Base-by-base conservation (phyloP, 441 rosid genomes). In the Mallotus japonicus region DNA sequence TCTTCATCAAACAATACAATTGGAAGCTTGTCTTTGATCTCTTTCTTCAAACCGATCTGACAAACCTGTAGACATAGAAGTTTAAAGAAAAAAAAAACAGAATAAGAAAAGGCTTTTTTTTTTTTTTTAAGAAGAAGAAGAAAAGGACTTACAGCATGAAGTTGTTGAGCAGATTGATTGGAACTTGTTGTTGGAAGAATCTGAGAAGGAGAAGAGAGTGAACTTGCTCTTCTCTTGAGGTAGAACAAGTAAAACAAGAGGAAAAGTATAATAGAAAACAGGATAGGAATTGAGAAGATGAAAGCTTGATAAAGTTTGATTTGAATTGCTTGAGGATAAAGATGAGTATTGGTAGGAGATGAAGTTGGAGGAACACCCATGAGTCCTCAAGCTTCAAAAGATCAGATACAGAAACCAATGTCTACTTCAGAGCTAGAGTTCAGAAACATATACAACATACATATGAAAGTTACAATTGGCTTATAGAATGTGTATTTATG, bases 281-380 rank as follows among this genome's bases (percentile, higher is more conserved):
- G 92, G 47, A 95, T 87, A 7, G 99, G 99, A 74, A 95, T 92
- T 61, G 99, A 95, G 82, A 95, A 95, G 72, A 95, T 95, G 86
- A 95, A 95, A 67, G 97, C 97, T 75, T 92, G 97, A 75, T 92
- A 95, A 44, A 95, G 94, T 78, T 91, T 95, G 17, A 95, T 89
- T 80, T 95, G 97, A 78, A 95, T 81, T 47, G 87, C 96, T 82
- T 88, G 90, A 66, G 96, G 89, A 73, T 95, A 95, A 28, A 87
- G 85, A 79, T 90, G 96, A 71, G 96, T 1, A 46, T 19, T 67
- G 10, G 15, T 82, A 65, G 93, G 72, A 67, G 76, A 66, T 72
- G 89, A 86, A 74, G 87, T 65, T 74, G 83, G 87, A 83, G 92
- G 87, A 77, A 81, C 62, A 80, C 88, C 93, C 97, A 91, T 93